A percentile compares a stretch with the other conserved stretches of the same genome.
These are phyloP conservation scores for Lippia alba DNA, from an alignment of 305 asterid genomes.

Conservation along the genomic window DNA sequence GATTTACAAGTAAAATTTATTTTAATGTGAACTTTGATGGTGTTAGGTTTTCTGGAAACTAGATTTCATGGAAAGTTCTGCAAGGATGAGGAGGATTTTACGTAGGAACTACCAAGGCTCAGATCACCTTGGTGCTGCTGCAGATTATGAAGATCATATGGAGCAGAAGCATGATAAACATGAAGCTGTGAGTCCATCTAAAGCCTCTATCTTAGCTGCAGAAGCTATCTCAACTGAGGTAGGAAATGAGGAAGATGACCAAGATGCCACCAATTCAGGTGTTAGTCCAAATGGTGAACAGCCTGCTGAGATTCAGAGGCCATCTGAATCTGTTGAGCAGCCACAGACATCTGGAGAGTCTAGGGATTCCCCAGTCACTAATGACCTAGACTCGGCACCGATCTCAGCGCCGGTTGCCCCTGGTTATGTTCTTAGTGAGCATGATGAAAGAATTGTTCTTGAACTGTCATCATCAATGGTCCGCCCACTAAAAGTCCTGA, in stretches of 20 bases:
- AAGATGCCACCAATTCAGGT: slow-evolving; percentile 60
- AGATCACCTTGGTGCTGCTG: slow-evolving; percentile 95
- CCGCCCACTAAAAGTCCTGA: slow-evolving; percentile 83
- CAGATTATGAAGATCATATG: slow-evolving; percentile 75
- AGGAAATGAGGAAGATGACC: slow-evolving; percentile 86
- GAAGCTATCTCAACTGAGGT: slow-evolving; percentile 84
- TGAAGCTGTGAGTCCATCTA: slow-evolving; percentile 76
- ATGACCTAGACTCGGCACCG: slow-evolving; percentile 60
- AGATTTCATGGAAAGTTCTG: slow-evolving; percentile 88
- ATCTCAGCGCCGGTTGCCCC: slow-evolving; percentile 69
- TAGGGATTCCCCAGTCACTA: slow-evolving; percentile 46
- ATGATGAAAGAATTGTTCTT: slow-evolving; percentile 88
- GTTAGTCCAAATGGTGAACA: slow-evolving; percentile 55
- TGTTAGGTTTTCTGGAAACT: slow-evolving; percentile 93
- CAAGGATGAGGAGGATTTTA: slow-evolving; percentile 92
- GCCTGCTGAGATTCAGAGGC: slow-evolving; percentile 50
- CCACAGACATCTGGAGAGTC: slow-evolving; percentile 50
- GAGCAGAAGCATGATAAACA: slow-evolving; percentile 58
- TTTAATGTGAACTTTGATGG: slow-evolving; percentile 36
- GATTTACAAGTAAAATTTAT: slow-evolving; percentile 29
- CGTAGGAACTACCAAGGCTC: slow-evolving; percentile 88
- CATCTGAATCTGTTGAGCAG: slow-evolving; percentile 61
- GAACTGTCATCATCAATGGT: slow-evolving; percentile 97
- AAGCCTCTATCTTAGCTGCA: slow-evolving; percentile 83
- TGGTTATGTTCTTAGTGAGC: slow-evolving; percentile 93